Percentiles rank a stretch among this genome's conserved stretches.
Conservation (phyloP, 176 grass and related monocot species). For the Ensete glaucum region DNA sequence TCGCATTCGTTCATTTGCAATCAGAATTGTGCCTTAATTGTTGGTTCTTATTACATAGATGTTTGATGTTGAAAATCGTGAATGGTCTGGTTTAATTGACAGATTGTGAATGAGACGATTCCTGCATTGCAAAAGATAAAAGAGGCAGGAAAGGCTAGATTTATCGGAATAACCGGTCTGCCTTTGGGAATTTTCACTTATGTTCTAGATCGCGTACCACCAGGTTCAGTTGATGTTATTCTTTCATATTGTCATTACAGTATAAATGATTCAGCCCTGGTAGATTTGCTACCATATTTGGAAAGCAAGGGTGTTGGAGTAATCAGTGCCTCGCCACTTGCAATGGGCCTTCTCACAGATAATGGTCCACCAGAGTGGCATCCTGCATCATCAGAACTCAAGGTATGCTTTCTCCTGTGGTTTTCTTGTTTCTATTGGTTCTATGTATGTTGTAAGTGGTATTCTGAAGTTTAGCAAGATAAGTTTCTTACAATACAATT, state of each 20-base stretch:
- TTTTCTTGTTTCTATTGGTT: neutral
- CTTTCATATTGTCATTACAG: constrained; percentile 88
- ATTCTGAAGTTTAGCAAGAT: neutral
- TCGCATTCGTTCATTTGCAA: neutral
- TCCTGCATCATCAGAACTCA: constrained; percentile 59
- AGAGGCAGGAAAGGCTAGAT: constrained; percentile 62
- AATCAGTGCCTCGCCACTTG: constrained; percentile 71
- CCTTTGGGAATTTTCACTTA: constrained; percentile 51
- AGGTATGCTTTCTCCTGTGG: constrained; percentile 29
- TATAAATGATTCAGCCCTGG: constrained; percentile 57
- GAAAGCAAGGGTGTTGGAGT: constrained; percentile 78
- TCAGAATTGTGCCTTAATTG: neutral
- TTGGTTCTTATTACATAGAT: neutral
- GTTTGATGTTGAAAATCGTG: neutral
- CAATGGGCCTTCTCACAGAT: constrained; percentile 86
- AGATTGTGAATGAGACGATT: constrained; percentile 92
- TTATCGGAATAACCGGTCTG: constrained; percentile 73
- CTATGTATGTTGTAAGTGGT: neutral
- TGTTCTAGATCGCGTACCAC: constrained; percentile 57
- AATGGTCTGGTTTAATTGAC: neutral
- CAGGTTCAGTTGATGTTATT: constrained; percentile 60
- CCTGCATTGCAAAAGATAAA: constrained; percentile 78
- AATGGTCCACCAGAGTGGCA: constrained; percentile 81
- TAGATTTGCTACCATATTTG: constrained; percentile 73
- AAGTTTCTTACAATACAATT: neutral